Conservation (phyloP, 768 basidiomycete genomes). For the Boletus vinaceobasis region DNA sequence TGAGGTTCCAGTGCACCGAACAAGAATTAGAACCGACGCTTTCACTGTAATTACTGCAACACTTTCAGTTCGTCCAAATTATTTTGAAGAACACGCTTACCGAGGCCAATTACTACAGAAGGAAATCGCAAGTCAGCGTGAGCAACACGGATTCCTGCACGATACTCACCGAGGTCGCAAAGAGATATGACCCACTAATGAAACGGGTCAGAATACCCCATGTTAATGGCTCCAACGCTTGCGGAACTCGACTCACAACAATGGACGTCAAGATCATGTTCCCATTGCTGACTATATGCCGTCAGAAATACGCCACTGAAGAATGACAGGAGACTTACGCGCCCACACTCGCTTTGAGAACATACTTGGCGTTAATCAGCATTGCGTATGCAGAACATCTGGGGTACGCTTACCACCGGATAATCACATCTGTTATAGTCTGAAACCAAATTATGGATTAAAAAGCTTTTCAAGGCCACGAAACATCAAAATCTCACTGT, state of each 20-base stretch:
- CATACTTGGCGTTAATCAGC: conserved; percentile 31
- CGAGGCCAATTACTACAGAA: conserved; percentile 9
- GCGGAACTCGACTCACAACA: conserved; percentile 46
- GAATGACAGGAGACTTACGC: conserved; percentile 35
- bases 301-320: background rate
- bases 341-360: conserved; percentile 50
- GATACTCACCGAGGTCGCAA: conserved; percentile 44
- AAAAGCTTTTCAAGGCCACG: background rate
- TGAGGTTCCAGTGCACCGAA: background rate
- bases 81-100: background rate
- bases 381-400: background rate
- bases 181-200: conserved; percentile 37
- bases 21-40: conserved; percentile 37
- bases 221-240: no score
- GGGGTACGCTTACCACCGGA: conserved; percentile 34
- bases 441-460: conserved; percentile 17
- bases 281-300: conserved; percentile 41
- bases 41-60: conserved; percentile 49
- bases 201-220: conserved; percentile 3
- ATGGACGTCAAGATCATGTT: conserved; percentile 41
- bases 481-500: conserved; percentile 39
- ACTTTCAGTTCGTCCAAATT: background rate
- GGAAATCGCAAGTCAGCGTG: background rate
- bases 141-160: background rate
- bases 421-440: conserved; percentile 49